phyloP scores from a whole-genome alignment of 805 yeast genomes.

The Ogataea siamensis region DNA sequence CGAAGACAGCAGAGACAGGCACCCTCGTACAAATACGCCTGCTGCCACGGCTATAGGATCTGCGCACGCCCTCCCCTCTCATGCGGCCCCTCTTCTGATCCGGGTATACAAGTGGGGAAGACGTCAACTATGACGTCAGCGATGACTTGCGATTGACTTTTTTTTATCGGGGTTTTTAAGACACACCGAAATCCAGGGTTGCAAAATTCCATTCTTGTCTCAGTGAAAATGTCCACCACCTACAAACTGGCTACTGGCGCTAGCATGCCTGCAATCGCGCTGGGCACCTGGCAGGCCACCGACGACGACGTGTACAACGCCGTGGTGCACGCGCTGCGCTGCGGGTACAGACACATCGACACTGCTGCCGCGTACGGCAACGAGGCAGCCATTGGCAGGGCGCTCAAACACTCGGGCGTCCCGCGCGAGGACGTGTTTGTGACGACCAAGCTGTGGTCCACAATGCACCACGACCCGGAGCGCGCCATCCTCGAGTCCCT shows the following conservation, averaged over 20 bases:
- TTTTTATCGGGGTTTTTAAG: too few species aligned
- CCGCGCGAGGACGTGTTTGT: constrained; percentile 17
- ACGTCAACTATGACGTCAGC: too few species aligned
- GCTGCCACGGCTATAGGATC: too few species aligned
- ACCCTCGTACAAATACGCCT: too few species aligned
- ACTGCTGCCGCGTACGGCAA: constrained; percentile 41
- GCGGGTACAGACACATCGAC: constrained; percentile 42
- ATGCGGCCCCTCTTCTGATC: too few species aligned
- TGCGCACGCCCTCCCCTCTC: too few species aligned
- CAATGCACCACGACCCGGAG: constrained; percentile 33
- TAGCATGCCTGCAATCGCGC: constrained; percentile 22
- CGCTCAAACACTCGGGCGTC: constrained; percentile 28
- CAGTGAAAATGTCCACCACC: too few species aligned
- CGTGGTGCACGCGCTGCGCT: constrained; percentile 28
- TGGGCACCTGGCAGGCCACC: constrained; percentile 26
- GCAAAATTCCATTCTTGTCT: too few species aligned
- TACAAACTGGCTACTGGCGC: neutral
- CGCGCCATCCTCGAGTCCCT: constrained; percentile 39
- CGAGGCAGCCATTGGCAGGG: constrained; percentile 42
- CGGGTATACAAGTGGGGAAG: too few species aligned
- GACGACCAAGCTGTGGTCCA: constrained; percentile 20
- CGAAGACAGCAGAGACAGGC: too few species aligned
- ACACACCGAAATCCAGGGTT: too few species aligned
- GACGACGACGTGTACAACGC: constrained; percentile 18
- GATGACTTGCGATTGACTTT: too few species aligned